Base-by-base conservation (phyloP, 257 asterid genomes). In the Cordia subcordata region DNA sequence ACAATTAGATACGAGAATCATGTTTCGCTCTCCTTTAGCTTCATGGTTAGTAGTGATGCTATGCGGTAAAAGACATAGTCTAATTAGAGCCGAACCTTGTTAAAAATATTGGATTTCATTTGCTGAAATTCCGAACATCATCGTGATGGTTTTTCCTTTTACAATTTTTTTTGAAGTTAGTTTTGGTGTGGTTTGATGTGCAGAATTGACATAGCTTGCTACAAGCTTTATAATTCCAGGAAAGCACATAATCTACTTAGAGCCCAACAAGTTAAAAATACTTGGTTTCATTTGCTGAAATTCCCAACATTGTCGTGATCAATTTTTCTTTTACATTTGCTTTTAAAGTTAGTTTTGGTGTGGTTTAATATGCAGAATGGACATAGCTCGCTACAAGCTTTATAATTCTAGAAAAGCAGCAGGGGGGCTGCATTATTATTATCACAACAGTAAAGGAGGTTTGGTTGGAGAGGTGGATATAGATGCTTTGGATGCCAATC, bases 131-230 rank as follows among this genome's bases (percentile, higher is more conserved):
- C 13, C 20, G 1, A 33, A 21, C 57, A 20, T 13, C 10, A 18
- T 15, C 12, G 11, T 13, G 8, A 3, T 53, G 47, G 10, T 21
- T 53, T 49, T 8, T 4, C 8, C 11, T 21, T 17, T 17, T 21
- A n/a, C n/a, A n/a, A 15, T 49, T 19, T n/a, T 22, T 17, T 13
- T 13, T n/a, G n/a, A n/a, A 49, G 54, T 17, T 6, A 3, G n/a
- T n/a, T n/a, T 49, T 49, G 20, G 8, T n/a, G 16, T 12, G 33
- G 1, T 22, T 53, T 22, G 73, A 11, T 66, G 46, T 93, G 82
- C 88, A 93, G 99, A 73, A 84, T 86, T 95, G 95, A 93, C 85
- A 78, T 93, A 72, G 95, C 99, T 44, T 95, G 91, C 10, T 93
- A 89, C 83, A 93, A 86, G 79, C 87, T 73, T 72, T 70, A 55